A percentile compares a stretch with the other conserved stretches of the same genome.
Evolutionary conservation across 202 grass and related monocot genomes (phyloP).

Genomic region (Dendrocalamus latiflorus): DNA sequence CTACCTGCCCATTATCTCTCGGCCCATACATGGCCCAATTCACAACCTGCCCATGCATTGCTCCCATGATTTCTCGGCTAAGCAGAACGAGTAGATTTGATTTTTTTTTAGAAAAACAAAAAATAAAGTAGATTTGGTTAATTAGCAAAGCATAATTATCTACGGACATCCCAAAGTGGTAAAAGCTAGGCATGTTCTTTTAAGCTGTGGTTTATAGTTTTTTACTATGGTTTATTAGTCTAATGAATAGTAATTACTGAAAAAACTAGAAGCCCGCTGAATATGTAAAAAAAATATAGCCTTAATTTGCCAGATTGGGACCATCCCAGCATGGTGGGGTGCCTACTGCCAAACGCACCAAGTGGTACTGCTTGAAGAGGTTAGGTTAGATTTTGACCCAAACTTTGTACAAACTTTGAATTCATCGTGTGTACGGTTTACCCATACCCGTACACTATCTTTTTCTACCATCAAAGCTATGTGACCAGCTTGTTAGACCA

Average conservation of each 20-base stretch:
- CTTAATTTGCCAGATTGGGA: neutral
- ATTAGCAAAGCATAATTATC: neutral
- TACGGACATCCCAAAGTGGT: neutral
- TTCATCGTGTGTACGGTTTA: neutral
- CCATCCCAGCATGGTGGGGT: neutral
- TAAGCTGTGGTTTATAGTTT: no score
- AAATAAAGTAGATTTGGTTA: neutral
- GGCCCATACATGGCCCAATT: neutral
- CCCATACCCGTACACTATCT: neutral
- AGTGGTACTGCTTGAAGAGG: neutral
- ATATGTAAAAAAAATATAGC: no score
- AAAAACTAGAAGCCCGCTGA: no score
- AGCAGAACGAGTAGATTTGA: neutral
- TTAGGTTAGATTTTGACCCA: neutral
- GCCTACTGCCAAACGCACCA: neutral
- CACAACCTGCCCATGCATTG: neutral
- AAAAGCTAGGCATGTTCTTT: fast-evolving
- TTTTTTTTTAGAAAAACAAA: no score
- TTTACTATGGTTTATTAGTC: no score
- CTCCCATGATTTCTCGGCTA: neutral
- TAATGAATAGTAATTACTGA: no score
- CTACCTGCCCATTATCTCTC: neutral
- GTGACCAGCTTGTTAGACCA: neutral
- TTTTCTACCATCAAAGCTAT: neutral
- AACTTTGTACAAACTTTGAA: neutral